phyloP scores from a whole-genome alignment of 441 rosid genomes.

The Populus tomentosa region DNA sequence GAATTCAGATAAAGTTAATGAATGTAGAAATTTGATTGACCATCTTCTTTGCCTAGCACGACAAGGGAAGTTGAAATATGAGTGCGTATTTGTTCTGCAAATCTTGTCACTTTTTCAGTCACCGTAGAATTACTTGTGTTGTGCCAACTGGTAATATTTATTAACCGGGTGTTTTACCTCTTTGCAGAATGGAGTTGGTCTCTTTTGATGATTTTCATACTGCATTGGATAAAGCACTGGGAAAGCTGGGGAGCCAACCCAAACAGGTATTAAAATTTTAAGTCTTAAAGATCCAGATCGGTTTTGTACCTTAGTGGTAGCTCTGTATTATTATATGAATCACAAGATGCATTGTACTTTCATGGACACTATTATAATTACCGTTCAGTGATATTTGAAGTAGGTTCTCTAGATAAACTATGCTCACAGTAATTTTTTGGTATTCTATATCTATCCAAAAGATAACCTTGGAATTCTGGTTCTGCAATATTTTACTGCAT shows the following conservation, averaged over 20 bases:
- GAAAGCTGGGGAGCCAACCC: slow-evolving; percentile 74
- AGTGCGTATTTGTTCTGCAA: slow-evolving; percentile 33
- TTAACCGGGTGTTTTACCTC: background rate
- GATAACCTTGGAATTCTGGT: background rate
- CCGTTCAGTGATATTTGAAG: background rate
- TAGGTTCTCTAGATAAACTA: background rate
- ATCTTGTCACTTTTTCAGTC: background rate
- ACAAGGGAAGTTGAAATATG: slow-evolving; percentile 74
- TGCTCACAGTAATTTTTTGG: background rate
- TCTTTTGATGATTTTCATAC: slow-evolving; percentile 56
- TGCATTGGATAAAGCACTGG: slow-evolving; percentile 68
- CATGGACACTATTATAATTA: too few relatives aligned
- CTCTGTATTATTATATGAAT: background rate
- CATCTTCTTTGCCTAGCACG: slow-evolving; percentile 55
- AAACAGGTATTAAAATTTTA: slow-evolving; percentile 82
- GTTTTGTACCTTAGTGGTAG: background rate
- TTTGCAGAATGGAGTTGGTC: slow-evolving; percentile 66
- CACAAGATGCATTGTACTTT: background rate
- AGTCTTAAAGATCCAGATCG: background rate
- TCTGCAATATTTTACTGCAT: background rate
- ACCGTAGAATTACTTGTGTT: background rate
- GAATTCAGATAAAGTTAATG: slow-evolving; percentile 50
- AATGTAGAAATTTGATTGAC: slow-evolving; percentile 71
- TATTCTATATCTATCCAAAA: background rate
- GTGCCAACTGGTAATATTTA: background rate